Conservation (phyloP, 805 yeast species). For the Tanozyma kutaoensis region DNA sequence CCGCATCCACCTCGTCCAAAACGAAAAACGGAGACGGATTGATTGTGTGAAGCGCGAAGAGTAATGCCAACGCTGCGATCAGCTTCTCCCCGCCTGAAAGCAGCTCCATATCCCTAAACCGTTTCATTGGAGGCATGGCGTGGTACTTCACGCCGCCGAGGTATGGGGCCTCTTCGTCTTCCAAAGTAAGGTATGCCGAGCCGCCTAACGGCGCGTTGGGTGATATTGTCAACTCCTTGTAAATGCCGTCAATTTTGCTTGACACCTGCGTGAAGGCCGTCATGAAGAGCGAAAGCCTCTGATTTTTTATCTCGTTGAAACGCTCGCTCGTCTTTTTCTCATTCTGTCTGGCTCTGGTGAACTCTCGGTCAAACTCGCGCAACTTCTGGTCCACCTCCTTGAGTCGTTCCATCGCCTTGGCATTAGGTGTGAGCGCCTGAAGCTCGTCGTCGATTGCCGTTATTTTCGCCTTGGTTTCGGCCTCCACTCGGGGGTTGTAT, state of each 20-base stretch:
- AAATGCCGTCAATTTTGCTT: constrained; percentile 56
- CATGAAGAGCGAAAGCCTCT: constrained; percentile 52
- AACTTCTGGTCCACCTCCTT: constrained; percentile 52
- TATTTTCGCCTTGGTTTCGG: constrained; percentile 16
- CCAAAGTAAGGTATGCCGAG: constrained; percentile 78
- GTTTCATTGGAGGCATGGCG: constrained; percentile 93
- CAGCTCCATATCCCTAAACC: constrained; percentile 85
- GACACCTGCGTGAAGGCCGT: constrained; percentile 70
- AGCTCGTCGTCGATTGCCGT: constrained; percentile 26
- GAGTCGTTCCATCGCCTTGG: constrained; percentile 66
- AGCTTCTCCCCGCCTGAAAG: constrained; percentile 96
- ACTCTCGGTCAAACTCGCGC: constrained; percentile 50
- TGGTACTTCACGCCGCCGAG: constrained; percentile 73
- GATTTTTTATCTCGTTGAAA: constrained; percentile 45
- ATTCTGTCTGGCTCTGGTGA: constrained; percentile 42
- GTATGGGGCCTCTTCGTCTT: constrained; percentile 86
- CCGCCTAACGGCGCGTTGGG: constrained; percentile 74
- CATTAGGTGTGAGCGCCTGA: constrained; percentile 57
- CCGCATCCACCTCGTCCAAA: constrained; percentile 96
- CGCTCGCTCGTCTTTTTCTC: constrained; percentile 42
- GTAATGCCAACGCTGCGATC: constrained; percentile 85
- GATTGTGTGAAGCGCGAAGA: constrained; percentile 82
- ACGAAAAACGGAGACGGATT: constrained; percentile 95
- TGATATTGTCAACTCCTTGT: constrained; percentile 75
- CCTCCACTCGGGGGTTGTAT: constrained; percentile 24